A percentile compares a stretch with the other conserved stretches of the same genome.
Evolutionary conservation across 1,284 basidiomycete genomes (phyloP).

Genomic region (Heterobasidion irregulare): DNA sequence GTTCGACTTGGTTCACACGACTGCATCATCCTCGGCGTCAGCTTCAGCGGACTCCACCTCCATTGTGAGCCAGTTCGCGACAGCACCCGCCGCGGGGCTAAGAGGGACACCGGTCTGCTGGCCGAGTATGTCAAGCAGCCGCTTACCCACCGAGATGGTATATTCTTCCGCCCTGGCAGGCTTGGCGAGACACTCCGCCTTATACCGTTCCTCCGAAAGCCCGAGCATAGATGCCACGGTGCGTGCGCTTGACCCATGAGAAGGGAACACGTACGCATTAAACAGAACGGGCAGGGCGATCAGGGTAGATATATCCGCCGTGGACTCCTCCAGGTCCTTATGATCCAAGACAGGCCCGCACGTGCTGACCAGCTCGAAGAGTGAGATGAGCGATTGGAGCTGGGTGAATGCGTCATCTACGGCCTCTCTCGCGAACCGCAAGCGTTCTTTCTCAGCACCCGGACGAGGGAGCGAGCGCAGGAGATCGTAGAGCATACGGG

Average conservation of each 20-base stretch:
- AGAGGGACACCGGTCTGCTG: not conserved
- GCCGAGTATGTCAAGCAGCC: slow-evolving; percentile 32
- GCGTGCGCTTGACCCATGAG: slow-evolving; percentile 19
- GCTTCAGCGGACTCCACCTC: slow-evolving; percentile 7
- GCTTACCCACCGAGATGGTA: slow-evolving; percentile 46
- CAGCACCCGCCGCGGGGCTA: slow-evolving; percentile 4
- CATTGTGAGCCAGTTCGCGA: slow-evolving; percentile 8
- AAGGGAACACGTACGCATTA: slow-evolving; percentile 24
- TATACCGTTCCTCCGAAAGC: slow-evolving; percentile 53
- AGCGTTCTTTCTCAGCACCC: slow-evolving; percentile 31
- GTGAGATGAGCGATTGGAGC: slow-evolving; percentile 42
- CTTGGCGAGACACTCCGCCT: slow-evolving; percentile 57
- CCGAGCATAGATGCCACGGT: slow-evolving; percentile 47
- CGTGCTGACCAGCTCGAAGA: slow-evolving; percentile 43
- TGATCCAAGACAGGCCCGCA: slow-evolving; percentile 15
- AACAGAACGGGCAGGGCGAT: slow-evolving; percentile 63
- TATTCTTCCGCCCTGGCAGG: slow-evolving; percentile 73
- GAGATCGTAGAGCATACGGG: slow-evolving; percentile 49
- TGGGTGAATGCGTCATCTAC: slow-evolving; percentile 69
- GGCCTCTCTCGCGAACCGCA: slow-evolving; percentile 57
- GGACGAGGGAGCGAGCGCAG: slow-evolving; percentile 56
- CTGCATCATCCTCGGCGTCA: not conserved
- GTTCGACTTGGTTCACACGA: not conserved
- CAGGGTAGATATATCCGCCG: slow-evolving; percentile 57
- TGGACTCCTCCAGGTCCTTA: slow-evolving; percentile 33